These are phyloP conservation scores for Corchorus olitorius DNA, from an alignment of 345 rosid genomes.

Conservation along the genomic window DNA sequence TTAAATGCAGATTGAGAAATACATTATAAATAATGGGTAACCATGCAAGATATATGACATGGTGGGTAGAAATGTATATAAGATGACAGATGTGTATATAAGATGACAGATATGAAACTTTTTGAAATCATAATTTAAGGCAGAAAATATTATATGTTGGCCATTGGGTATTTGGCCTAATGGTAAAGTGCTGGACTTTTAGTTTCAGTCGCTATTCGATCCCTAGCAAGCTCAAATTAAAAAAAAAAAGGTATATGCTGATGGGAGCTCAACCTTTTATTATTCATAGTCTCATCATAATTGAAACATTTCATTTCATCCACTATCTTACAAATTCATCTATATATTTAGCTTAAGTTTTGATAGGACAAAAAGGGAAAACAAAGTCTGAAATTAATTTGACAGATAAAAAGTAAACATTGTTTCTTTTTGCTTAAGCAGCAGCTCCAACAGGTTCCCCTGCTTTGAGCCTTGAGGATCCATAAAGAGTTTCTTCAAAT, in stretches of 20 bases:
- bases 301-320: neutral
- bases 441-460: constrained; percentile 73
- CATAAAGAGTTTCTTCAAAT: constrained; percentile 86
- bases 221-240: no score
- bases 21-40: no score
- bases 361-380: neutral
- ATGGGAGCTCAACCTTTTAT: neutral
- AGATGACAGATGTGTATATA: no score
- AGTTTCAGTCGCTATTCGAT: no score
- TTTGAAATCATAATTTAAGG: no score
- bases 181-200: no score
- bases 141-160: no score
- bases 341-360: constrained; percentile 10
- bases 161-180: no score
- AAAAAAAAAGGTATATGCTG: neutral
- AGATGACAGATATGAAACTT: no score
- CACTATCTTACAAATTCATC: constrained; percentile 7
- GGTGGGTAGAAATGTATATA: no score
- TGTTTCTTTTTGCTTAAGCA: constrained; percentile 30
- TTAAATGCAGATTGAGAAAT: no score
- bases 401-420: neutral
- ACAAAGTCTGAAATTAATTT: neutral
- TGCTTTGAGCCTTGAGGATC: constrained; percentile 77
- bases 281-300: neutral
- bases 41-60: no score